Percentiles rank a stretch among this genome's conserved stretches.
Conservation (phyloP, 2,329 filamentous ascomycete genomes). For the Penicillium sp. region DNA sequence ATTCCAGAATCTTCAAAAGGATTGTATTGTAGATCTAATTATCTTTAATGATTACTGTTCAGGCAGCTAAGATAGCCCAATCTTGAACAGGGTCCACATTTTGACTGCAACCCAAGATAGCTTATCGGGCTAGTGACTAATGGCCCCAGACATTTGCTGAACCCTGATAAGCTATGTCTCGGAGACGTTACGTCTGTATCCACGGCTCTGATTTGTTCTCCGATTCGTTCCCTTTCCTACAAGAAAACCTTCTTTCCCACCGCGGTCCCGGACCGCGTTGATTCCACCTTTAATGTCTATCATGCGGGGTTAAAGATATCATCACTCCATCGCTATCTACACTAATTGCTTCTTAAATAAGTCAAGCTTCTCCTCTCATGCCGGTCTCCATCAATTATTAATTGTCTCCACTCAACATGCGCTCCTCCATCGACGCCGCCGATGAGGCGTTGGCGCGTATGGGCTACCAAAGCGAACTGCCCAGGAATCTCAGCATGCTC, state of each 20-base stretch:
- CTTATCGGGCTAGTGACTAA: slow-evolving; percentile 3
- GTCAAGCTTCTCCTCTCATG: background rate
- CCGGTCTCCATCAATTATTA: background rate
- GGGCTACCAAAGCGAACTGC: slow-evolving; percentile 68
- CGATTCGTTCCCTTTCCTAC: background rate
- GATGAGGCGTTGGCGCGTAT: slow-evolving; percentile 64
- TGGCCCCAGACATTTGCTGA: background rate
- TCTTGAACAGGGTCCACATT: background rate
- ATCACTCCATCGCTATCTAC: background rate
- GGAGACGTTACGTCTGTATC: background rate
- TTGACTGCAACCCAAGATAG: background rate
- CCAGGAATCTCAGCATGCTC: slow-evolving; percentile 67
- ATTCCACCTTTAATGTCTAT: slow-evolving; percentile 5
- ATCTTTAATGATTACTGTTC: background rate
- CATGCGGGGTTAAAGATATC: slow-evolving; percentile 21
- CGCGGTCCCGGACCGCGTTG: slow-evolving; percentile 27
- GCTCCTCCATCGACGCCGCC: slow-evolving; percentile 40
- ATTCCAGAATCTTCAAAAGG: background rate
- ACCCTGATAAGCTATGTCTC: slow-evolving; percentile 14
- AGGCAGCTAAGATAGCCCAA: too few relatives aligned
- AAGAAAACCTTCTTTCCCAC: slow-evolving; percentile 3
- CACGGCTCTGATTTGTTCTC: background rate
- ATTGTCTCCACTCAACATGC: slow-evolving; percentile 18
- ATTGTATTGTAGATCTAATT: too few relatives aligned
- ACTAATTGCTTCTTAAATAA: background rate